A percentile compares a stretch with the other conserved stretches of the same genome.
Conservation (phyloP, 768 basidiomycete genomes). For the Russula abietina region DNA sequence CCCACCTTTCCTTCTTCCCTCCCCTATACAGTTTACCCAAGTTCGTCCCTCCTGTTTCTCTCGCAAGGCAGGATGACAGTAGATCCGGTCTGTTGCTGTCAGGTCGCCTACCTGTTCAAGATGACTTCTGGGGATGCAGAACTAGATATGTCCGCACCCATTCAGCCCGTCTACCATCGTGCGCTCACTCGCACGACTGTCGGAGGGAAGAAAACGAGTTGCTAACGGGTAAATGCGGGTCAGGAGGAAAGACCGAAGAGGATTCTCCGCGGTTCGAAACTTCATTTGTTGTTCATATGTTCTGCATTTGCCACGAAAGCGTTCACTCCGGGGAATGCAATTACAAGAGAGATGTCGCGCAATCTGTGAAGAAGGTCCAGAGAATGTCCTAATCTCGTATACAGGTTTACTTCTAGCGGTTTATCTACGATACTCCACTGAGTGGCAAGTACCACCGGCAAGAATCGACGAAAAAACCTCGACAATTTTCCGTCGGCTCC, state of each 20-base stretch:
- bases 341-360: not conserved
- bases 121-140: not conserved
- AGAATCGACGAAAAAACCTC: conserved; percentile 19
- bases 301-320: not conserved
- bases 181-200: not conserved
- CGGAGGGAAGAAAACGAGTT: conserved; percentile 4
- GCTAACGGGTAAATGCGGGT: not conserved
- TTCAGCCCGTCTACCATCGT: not conserved
- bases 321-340: conserved; percentile 1
- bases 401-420: not conserved
- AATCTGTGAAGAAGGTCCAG: not conserved
- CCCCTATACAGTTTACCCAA: not conserved
- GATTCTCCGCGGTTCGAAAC: not conserved
- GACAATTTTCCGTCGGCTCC: conserved; percentile 22
- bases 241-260: not conserved
- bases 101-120: not conserved
- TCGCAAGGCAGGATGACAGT: not conserved
- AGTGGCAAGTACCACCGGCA: conserved; percentile 7
- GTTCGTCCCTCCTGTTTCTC: not conserved
- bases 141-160: not conserved
- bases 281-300: not conserved
- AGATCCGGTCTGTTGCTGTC: not conserved
- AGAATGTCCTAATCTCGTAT: not conserved
- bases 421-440: conserved; percentile 3
- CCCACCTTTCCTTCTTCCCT: not conserved